Evolutionary conservation across 352 stramenopile genomes (phyloP).

Genomic region (Blastocystis sp.): DNA sequence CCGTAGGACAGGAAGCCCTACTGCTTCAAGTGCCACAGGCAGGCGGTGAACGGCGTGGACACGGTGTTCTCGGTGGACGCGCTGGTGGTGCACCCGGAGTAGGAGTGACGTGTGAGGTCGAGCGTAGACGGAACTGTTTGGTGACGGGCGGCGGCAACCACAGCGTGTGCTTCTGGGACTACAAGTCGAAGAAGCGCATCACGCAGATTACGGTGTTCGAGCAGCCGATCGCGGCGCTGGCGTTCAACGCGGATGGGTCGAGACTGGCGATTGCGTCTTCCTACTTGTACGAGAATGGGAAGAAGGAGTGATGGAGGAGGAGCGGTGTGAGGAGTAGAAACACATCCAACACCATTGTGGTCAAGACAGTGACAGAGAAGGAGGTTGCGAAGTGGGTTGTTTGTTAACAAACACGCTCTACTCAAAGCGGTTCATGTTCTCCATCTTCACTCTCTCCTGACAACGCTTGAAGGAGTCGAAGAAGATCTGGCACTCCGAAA

Average conservation of each 20-base stretch:
- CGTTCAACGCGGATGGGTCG: constrained; percentile 82
- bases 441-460: constrained; percentile 12
- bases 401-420: background rate
- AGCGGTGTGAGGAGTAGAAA: background rate
- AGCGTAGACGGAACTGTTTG: constrained; percentile 76
- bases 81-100: constrained; percentile 79
- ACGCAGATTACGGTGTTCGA: constrained; percentile 74
- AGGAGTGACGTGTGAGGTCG: background rate
- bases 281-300: constrained; percentile 82
- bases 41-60: constrained; percentile 78
- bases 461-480: constrained; percentile 59
- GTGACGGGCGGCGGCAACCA: constrained; percentile 80
- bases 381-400: background rate
- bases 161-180: constrained; percentile 80
- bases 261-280: constrained; percentile 80
- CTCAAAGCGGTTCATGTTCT: background rate
- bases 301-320: constrained; percentile 76
- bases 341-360: background rate
- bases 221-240: constrained; percentile 77
- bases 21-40: constrained; percentile 82
- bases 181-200: constrained; percentile 83
- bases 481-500: constrained; percentile 56
- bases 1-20: constrained; percentile 73
- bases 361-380: background rate
- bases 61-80: constrained; percentile 79